A percentile compares a stretch with the other conserved stretches of the same genome.
phyloP scores from a whole-genome alignment of 306 rosid genomes.

The Cyclanthera cordifolia region DNA sequence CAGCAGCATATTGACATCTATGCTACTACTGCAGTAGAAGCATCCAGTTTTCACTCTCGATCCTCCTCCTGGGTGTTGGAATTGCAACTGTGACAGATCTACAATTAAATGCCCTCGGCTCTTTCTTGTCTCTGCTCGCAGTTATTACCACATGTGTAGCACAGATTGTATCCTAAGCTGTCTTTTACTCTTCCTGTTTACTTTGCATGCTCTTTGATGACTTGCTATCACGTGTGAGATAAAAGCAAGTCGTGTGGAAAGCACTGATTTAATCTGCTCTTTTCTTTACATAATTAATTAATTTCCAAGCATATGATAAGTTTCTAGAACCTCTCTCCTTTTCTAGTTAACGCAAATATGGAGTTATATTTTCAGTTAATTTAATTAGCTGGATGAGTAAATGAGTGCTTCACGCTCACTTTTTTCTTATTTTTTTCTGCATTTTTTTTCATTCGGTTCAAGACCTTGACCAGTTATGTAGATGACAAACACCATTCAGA shows the following conservation, averaged over 20 bases:
- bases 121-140: slow-evolving; percentile 73
- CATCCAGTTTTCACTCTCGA: slow-evolving; percentile 60
- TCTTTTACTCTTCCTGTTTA: neutral
- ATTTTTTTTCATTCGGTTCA: neutral
- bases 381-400: neutral
- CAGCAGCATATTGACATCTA: neutral
- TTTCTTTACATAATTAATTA: neutral
- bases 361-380: neutral
- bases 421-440: neutral
- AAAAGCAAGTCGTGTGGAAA: neutral
- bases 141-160: slow-evolving; percentile 87
- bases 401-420: neutral
- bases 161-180: slow-evolving; percentile 81
- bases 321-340: neutral
- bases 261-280: neutral
- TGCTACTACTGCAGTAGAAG: slow-evolving; percentile 47
- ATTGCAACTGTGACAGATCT: slow-evolving; percentile 88
- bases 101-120: slow-evolving; percentile 80
- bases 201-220: slow-evolving; percentile 8
- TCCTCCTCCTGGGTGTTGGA: slow-evolving; percentile 89
- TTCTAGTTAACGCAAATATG: neutral
- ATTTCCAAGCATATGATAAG: neutral
- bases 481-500: slow-evolving; percentile 99
- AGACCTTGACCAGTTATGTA: slow-evolving; percentile 52
- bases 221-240: neutral